Conservation (phyloP, 2,329 filamentous ascomycete species). For the Scleromitrula shiraiana region DNA sequence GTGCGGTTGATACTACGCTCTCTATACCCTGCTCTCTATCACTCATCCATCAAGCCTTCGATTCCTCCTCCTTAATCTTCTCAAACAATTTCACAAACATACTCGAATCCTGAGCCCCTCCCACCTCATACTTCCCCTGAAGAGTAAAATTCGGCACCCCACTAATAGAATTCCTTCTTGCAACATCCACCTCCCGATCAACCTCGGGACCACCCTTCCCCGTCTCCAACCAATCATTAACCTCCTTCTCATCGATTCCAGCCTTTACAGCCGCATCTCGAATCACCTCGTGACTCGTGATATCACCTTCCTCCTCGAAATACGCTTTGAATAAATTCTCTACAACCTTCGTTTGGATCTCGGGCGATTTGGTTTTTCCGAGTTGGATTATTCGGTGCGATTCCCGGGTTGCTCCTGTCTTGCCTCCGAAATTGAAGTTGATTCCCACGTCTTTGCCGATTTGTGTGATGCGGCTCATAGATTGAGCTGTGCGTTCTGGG, state of each 20-base stretch:
- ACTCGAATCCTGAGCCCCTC: conserved; percentile 63
- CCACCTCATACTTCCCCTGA: conserved; percentile 57
- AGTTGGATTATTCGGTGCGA: conserved; percentile 71
- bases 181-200: conserved; percentile 29
- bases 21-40: too few relatives aligned
- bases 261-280: conserved; percentile 43
- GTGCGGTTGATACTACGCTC: too few relatives aligned
- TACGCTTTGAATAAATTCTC: conserved; percentile 57
- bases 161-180: conserved; percentile 41
- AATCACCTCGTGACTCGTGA: conserved; percentile 49
- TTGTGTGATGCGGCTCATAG: conserved; percentile 47
- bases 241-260: conserved; percentile 45
- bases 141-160: conserved; percentile 73
- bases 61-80: conserved; percentile 35
- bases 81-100: conserved; percentile 61
- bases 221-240: conserved; percentile 44
- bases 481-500: conserved; percentile 48
- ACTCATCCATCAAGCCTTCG: conserved; percentile 14
- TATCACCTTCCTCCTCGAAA: conserved; percentile 57
- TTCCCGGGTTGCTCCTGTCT: conserved; percentile 69
- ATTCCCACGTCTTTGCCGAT: conserved; percentile 62
- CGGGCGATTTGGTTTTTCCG: conserved; percentile 44
- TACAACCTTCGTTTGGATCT: conserved; percentile 52
- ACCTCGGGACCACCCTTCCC: conserved; percentile 43
- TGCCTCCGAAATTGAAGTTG: conserved; percentile 62